phyloP scores from a whole-genome alignment of 1,284 basidiomycete genomes.

The Cystobasidium slooffiae region DNA sequence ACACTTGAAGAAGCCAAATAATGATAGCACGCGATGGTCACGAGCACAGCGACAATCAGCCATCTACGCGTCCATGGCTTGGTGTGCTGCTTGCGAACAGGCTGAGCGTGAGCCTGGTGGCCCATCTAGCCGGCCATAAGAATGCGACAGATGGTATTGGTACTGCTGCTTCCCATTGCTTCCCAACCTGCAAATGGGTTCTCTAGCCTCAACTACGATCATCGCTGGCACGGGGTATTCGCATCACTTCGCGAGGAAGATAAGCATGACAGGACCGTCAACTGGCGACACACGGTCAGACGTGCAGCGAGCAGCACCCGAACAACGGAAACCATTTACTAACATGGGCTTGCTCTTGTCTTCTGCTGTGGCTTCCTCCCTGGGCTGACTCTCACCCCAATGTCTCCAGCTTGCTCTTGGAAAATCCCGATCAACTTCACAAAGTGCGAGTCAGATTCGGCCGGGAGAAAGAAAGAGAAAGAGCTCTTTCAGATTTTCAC shows the following conservation, averaged over 20 bases:
- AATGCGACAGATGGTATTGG: not conserved
- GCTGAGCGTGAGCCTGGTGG: slow-evolving; percentile 4
- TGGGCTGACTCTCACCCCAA: no score
- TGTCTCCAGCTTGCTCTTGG: not conserved
- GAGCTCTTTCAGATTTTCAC: not conserved
- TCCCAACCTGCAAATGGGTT: no score
- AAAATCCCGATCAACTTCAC: slow-evolving; percentile 1
- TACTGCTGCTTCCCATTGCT: not conserved
- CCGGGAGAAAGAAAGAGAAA: not conserved
- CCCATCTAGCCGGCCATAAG: slow-evolving; percentile 13
- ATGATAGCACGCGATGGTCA: not conserved
- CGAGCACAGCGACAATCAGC: not conserved
- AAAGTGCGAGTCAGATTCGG: slow-evolving; percentile 3
- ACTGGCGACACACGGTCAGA: no score
- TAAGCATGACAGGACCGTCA: no score
- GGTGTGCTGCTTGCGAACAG: not conserved
- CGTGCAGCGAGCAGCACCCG: no score
- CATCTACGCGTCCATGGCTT: slow-evolving; percentile 1
- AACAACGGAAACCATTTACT: no score
- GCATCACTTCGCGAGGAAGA: no score
- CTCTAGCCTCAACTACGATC: no score
- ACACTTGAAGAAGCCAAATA: not conserved
- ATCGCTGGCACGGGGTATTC: no score
- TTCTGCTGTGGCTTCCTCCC: no score
- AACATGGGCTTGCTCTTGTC: no score